These are phyloP conservation scores for Phaeosphaeria sp. DNA, from an alignment of 2,329 filamentous ascomycete genomes.

Conservation along the genomic window DNA sequence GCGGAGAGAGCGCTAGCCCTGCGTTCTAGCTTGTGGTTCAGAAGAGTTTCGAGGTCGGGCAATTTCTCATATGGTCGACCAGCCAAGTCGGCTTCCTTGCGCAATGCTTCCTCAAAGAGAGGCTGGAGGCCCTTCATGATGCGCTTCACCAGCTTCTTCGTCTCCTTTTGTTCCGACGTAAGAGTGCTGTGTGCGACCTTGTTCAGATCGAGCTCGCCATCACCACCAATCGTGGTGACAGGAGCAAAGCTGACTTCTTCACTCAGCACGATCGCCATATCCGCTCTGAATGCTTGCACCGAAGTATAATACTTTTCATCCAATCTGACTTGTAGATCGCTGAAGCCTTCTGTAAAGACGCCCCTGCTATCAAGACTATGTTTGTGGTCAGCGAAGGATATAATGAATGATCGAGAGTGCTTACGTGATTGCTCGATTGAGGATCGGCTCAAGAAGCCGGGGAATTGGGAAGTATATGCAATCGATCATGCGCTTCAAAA, in stretches of 20 bases:
- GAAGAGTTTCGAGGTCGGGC: conserved; percentile 74
- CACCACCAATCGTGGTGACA: conserved; percentile 41
- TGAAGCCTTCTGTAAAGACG: conserved; percentile 61
- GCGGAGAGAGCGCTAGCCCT: conserved; percentile 52
- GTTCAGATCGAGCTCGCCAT: conserved; percentile 52
- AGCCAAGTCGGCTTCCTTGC: conserved; percentile 81
- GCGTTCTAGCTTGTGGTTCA: conserved; percentile 68
- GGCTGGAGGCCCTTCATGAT: conserved; percentile 86
- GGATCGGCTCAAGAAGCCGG: conserved; percentile 75
- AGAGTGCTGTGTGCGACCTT: conserved; percentile 50
- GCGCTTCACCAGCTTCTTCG: conserved; percentile 83
- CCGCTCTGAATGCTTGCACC: conserved; percentile 65
- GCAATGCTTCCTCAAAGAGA: conserved; percentile 75
- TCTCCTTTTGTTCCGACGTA: conserved; percentile 74
- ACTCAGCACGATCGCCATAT: conserved; percentile 63
- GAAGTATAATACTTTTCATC: conserved; percentile 65
- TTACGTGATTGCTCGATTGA: conserved; percentile 83
- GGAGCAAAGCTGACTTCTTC: conserved; percentile 60
- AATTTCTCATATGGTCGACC: conserved; percentile 74
- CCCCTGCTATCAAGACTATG: conserved; percentile 56
- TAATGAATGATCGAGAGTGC: conserved; percentile 48
- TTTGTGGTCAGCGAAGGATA: background rate
- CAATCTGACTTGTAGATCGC: conserved; percentile 60
- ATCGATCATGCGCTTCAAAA: conserved; percentile 82
- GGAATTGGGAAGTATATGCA: conserved; percentile 90